Percentiles rank a stretch among this genome's conserved stretches.
Conservation (phyloP, 345 rosid species). For the Eutrema heterophyllum region DNA sequence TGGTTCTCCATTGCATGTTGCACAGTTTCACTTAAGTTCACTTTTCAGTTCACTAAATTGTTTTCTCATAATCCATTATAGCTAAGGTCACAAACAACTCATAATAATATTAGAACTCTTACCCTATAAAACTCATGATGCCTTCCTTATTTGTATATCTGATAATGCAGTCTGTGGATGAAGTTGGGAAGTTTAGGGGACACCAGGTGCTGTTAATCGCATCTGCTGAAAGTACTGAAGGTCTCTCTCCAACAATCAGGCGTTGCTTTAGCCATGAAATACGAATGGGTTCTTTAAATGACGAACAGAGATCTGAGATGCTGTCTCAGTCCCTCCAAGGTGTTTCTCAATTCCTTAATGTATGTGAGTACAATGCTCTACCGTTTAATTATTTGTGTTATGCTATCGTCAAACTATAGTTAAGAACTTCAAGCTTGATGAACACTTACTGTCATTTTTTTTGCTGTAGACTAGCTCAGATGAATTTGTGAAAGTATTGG, state of each 20-base stretch:
- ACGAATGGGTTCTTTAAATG: constrained; percentile 67
- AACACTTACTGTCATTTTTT: constrained; percentile 29
- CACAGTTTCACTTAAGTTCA: constrained; percentile 6
- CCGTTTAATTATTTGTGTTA: no score
- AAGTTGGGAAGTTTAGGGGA: constrained; percentile 30
- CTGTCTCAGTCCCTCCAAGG: constrained; percentile 66
- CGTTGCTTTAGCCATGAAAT: constrained; percentile 98
- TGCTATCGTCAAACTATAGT: not conserved
- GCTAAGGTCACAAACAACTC: not conserved
- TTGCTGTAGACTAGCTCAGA: constrained; percentile 54
- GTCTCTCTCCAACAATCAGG: constrained; percentile 74
- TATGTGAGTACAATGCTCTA: constrained; percentile 34
- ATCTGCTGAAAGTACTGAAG: constrained; percentile 80
- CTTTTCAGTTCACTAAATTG: not conserved
- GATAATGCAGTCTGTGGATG: constrained; percentile 28
- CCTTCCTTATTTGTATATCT: not conserved
- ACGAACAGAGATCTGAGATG: constrained; percentile 78
- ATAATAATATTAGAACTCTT: not conserved
- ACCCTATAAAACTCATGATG: not conserved
- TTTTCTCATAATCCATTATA: not conserved
- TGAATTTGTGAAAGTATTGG: constrained; percentile 62
- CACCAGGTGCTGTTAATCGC: constrained; percentile 75
- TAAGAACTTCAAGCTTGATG: constrained; percentile 18
- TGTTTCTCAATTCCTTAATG: constrained; percentile 61
- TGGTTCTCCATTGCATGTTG: not conserved